Evolutionary conservation across 805 yeast genomes (phyloP).

Genomic region (Wickerhamomyces mucosus): DNA sequence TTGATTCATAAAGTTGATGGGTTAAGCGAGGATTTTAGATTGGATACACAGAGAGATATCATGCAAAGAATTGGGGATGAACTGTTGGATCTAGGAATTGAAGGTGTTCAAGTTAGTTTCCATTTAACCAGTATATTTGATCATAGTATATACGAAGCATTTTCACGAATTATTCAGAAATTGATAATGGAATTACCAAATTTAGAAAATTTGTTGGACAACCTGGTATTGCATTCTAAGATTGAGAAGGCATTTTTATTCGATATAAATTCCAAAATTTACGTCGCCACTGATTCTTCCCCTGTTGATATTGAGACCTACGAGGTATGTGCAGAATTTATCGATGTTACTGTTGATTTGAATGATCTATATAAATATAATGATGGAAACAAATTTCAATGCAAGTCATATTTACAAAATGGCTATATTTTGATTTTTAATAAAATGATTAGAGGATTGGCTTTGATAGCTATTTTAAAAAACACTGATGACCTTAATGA

Average conservation of each 20-base stretch:
- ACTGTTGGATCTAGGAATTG: constrained; percentile 77
- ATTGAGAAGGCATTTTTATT: constrained; percentile 90
- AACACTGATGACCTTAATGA: constrained; percentile 30
- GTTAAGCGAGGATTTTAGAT: constrained; percentile 81
- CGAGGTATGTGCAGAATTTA: constrained; percentile 95
- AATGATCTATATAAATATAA: constrained; percentile 52
- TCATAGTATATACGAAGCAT: constrained; percentile 92
- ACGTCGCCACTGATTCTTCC: constrained; percentile 91
- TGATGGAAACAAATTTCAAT: constrained; percentile 34
- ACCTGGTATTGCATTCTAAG: constrained; percentile 78
- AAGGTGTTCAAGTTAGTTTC: constrained; percentile 84
- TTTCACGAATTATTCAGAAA: constrained; percentile 86
- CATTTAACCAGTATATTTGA: constrained; percentile 92
- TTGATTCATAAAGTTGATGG: constrained; percentile 96
- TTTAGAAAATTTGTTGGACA: constrained; percentile 80
- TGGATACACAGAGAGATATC: constrained; percentile 93
- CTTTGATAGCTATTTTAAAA: constrained; percentile 79
- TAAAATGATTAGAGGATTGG: constrained; percentile 89
- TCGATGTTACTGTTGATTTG: constrained; percentile 86
- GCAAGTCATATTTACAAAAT: constrained; percentile 69
- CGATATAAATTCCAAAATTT: constrained; percentile 86
- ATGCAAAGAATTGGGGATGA: constrained; percentile 96
- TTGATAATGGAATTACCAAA: constrained; percentile 82
- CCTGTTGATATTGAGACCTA: constrained; percentile 94
- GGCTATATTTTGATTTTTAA: constrained; percentile 79